Evolutionary conservation across 2,329 filamentous ascomycete species (phyloP).

Genomic region (Parastagonospora avenae): DNA sequence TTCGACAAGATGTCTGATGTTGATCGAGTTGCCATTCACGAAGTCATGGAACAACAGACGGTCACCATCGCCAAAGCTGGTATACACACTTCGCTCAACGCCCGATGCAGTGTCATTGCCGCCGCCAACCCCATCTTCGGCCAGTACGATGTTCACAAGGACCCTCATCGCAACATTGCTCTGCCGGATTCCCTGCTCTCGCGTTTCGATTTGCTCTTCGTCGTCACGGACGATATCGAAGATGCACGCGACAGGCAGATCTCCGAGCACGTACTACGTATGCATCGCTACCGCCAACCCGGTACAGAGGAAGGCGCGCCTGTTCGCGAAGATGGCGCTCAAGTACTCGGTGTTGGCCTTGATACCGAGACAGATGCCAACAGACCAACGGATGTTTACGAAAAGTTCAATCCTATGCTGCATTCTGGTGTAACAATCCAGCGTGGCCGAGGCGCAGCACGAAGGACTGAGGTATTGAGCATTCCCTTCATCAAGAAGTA

Average conservation of each 20-base stretch:
- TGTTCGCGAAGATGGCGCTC: conserved; percentile 83
- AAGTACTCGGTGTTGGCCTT: conserved; percentile 85
- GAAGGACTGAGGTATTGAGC: conserved; percentile 85
- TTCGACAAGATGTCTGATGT: conserved; percentile 99
- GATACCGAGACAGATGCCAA: conserved; percentile 77
- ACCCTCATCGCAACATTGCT: conserved; percentile 98
- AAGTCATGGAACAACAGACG: conserved; percentile 99
- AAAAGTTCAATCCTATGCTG: conserved; percentile 96
- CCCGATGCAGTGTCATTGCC: conserved; percentile 93
- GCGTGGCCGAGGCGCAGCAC: conserved; percentile 72
- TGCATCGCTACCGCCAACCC: conserved; percentile 93
- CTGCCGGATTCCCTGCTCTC: conserved; percentile 94
- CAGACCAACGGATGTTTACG: conserved; percentile 83
- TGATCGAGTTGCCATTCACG: conserved; percentile 96
- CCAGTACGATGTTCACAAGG: conserved; percentile 98
- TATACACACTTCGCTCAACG: conserved; percentile 96
- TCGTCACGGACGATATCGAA: conserved; percentile 98
- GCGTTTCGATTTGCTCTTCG: conserved; percentile 97
- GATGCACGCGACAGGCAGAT: conserved; percentile 88
- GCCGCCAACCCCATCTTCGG: conserved; percentile 98
- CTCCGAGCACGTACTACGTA: conserved; percentile 94
- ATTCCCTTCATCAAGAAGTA: conserved; percentile 99
- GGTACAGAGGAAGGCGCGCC: conserved; percentile 94
- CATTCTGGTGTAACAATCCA: conserved; percentile 86
- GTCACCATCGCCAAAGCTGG: conserved; percentile 98